phyloP scores from a whole-genome alignment of 768 basidiomycete species.

The Chiua virens region DNA sequence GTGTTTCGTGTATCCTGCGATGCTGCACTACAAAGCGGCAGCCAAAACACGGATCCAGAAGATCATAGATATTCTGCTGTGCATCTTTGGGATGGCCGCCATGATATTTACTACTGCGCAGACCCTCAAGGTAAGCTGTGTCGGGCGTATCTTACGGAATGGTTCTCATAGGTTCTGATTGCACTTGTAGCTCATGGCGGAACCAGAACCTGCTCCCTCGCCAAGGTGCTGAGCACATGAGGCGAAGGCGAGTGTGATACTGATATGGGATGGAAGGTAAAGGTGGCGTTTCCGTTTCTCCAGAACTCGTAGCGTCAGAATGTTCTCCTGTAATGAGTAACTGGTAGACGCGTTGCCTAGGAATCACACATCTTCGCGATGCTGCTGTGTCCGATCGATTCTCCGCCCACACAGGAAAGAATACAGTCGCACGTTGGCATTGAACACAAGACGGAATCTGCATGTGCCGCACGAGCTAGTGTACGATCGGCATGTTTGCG shows the following conservation, averaged over 20 bases:
- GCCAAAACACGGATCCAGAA: conserved; percentile 70
- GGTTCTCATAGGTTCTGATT: conserved; percentile 19
- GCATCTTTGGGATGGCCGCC: conserved; percentile 71
- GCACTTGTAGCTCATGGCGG: conserved; percentile 56
- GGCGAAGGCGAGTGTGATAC: background rate
- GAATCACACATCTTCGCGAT: conserved; percentile 13
- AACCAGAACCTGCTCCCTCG: conserved; percentile 41
- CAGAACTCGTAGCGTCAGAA: conserved; percentile 13
- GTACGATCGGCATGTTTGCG: conserved; percentile 10
- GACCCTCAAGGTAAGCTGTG: conserved; percentile 59
- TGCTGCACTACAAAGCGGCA: conserved; percentile 89
- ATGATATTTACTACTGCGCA: conserved; percentile 80
- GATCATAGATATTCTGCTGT: conserved; percentile 65
- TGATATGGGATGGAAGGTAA: conserved; percentile 2
- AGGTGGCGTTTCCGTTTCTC: background rate
- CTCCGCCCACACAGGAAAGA: conserved; percentile 18
- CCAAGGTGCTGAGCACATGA: conserved; percentile 32
- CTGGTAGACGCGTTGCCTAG: conserved; percentile 15
- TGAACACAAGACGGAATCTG: background rate
- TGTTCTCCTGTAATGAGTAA: conserved; percentile 9
- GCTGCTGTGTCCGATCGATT: conserved; percentile 11
- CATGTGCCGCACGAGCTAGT: background rate
- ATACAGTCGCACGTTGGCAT: background rate
- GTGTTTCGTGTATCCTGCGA: conserved; percentile 91
- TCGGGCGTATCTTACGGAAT: background rate